Conservation (phyloP, 2,329 filamentous ascomycete genomes). For the Alternaria sp. region DNA sequence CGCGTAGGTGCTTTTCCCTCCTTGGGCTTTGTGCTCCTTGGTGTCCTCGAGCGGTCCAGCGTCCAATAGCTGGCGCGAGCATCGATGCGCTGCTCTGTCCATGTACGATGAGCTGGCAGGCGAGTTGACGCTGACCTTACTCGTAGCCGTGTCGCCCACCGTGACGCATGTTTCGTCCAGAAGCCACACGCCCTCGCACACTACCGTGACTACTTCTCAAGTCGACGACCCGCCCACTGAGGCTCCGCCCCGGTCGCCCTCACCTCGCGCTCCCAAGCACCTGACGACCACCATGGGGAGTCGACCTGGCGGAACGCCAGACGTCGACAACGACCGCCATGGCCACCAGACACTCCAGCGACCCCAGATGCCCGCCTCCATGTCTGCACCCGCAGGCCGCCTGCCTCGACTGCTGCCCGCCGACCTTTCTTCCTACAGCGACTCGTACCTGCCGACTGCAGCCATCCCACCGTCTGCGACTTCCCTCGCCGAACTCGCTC, state of each 20-base stretch:
- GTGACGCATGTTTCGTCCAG: constrained; percentile 61
- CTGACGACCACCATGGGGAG: constrained; percentile 46
- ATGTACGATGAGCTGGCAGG: constrained; percentile 54
- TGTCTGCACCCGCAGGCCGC: constrained; percentile 56
- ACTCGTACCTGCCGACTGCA: constrained; percentile 64
- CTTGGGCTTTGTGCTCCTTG: constrained; percentile 2
- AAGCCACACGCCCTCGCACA: constrained; percentile 63
- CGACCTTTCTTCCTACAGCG: constrained; percentile 72
- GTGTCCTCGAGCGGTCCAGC: constrained; percentile 10
- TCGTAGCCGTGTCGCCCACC: constrained; percentile 62
- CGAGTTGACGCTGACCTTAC: constrained; percentile 41
- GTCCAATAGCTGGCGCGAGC: constrained; percentile 40
- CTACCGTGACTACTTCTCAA: constrained; percentile 49
- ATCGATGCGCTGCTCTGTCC: constrained; percentile 37
- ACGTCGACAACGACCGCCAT: constrained; percentile 22
- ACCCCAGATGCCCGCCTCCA: constrained; percentile 52
- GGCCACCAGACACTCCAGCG: constrained; percentile 26
- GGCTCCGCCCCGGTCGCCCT: constrained; percentile 59
- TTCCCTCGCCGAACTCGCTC: constrained; percentile 78
- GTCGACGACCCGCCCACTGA: constrained; percentile 61
- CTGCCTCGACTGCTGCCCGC: constrained; percentile 67
- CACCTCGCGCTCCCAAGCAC: constrained; percentile 38
- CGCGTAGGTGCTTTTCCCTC: constrained; percentile 61
- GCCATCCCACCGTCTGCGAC: constrained; percentile 68
- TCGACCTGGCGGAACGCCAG: constrained; percentile 44